A percentile compares a stretch with the other conserved stretches of the same genome.
phyloP scores from a whole-genome alignment of 1,284 basidiomycete species.

The Ceraceosorus guamensis region DNA sequence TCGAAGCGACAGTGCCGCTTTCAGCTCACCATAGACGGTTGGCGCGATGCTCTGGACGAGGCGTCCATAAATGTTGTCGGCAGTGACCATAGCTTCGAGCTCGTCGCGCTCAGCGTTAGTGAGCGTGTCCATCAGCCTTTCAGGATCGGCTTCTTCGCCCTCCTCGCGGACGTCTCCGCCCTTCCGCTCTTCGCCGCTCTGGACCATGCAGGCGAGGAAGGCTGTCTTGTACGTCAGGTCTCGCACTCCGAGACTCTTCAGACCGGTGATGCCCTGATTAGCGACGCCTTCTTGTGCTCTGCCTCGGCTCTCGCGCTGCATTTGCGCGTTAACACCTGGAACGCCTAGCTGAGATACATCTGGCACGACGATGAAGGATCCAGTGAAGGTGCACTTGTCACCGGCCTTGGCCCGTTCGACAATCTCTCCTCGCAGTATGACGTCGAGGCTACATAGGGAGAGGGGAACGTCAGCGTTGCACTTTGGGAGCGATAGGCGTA shows the following conservation, averaged over 20 bases:
- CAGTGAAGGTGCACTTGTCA: conserved; percentile 96
- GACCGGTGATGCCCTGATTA: conserved; percentile 79
- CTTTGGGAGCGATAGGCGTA: neutral
- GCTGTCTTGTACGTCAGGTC: conserved; percentile 98
- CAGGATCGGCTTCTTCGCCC: conserved; percentile 68
- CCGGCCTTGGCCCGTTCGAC: conserved; percentile 97
- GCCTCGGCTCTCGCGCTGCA: conserved; percentile 72
- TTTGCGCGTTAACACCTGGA: conserved; percentile 86
- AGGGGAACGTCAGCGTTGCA: neutral
- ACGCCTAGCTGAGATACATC: conserved; percentile 94
- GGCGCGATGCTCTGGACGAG: conserved; percentile 93
- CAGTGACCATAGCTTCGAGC: conserved; percentile 84
- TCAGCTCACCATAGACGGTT: conserved; percentile 69
- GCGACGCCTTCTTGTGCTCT: conserved; percentile 57
- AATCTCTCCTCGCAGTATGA: conserved; percentile 87
- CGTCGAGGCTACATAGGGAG: conserved; percentile 67
- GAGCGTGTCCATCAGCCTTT: conserved; percentile 73
- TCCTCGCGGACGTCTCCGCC: conserved; percentile 56
- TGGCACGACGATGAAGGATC: conserved; percentile 95
- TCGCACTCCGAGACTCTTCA: conserved; percentile 88
- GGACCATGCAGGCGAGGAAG: conserved; percentile 95
- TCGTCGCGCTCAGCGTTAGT: conserved; percentile 93
- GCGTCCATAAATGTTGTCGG: conserved; percentile 86
- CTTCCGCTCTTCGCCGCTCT: conserved; percentile 66
- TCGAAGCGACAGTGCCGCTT: neutral